Base-by-base conservation (phyloP, 495 filamentous ascomycete genomes). In the Podospora anserina region DNA sequence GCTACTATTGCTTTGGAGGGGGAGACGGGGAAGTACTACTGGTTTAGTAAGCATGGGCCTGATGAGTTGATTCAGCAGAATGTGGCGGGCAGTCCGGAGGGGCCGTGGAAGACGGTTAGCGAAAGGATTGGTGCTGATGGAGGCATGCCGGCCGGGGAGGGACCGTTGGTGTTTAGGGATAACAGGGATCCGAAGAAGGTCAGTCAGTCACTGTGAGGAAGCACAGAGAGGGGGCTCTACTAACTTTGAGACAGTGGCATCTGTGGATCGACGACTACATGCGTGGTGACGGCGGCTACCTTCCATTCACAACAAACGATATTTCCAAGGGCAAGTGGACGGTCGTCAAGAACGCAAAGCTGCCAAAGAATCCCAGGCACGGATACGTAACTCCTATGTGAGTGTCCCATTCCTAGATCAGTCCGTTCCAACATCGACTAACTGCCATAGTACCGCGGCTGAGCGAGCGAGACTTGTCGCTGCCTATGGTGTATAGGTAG, bases 111-210 rank as follows among this genome's bases (percentile, higher is more conserved):
- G 53, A 66, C 61, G 53, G 64, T 66, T 23, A 59, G 49, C 19
- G 64, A 66, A 20, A 66, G 57, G 23, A 66, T 66, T 26, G 64
- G 64, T 27, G 28, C 58, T 20, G n/a, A 58, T 20, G 64, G 64
- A 7, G 11, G 26, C 15, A 32, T 66, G 54, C 64, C 64, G 3
- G 28, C 64, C 61, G 64, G 64, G 6, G 64, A 66, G 13, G 64
- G 64, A 28, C 64, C 64, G 54, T 66, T 66, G 64, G 57, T 66
- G 18, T 66, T 66, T 53, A 61, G 64, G 54, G 54, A 66, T 57
- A 66, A 66, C 28, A 59, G 28, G 39, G 27, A 39, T 57, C 27
- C 13, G 23, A 66, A 18, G 15, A 66, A 66, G 64, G 64, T 66
- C 23, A 23, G 23, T 23, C 23, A 23, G 23, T 23, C 23, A 23